Base-by-base conservation (phyloP, 2,329 filamentous ascomycete genomes). In the Colletotrichum noveboracense region DNA sequence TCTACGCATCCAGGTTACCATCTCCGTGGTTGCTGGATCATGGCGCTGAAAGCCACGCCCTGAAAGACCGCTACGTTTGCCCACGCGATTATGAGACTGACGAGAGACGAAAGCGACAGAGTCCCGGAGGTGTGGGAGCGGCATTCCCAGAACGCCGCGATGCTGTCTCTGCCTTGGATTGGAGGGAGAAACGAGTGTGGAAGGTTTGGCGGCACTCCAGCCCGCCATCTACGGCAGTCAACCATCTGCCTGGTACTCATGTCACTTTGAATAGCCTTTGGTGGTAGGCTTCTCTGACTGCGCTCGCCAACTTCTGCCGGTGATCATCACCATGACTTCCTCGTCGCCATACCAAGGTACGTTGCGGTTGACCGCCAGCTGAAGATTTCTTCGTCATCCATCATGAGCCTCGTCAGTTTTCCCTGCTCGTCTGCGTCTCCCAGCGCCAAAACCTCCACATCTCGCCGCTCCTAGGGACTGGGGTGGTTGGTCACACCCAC, bases 401-500 rank as follows among this genome's bases (percentile, higher is more conserved):
- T 67, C 61, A 30, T 61, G 71, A 76, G 71, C 65, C 74, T 75
- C 61, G 74, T 75, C 75, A 66, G 36, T 55, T 70, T 76, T 70
- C 61, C 58, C 71, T 70, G 74, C 65, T 66, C 32, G 30, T 48
- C 66, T 52, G 69, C 66, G 36, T 62, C 55, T 58, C 60, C 74
- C 66, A 60, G 60, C 71, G 71, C 60, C 74, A 75, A 65, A 52
- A 74, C 58, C 43, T 55, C 74, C 74, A 69, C 65, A 65, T 38
- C 36, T 75, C 32, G 68, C 38, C 55, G 64, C 43, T 61, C 71
- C 32, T 56, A 48, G 38, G 16, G 66, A 56, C 60, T 16, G 36
- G 71, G 70, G 70, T 58, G 70, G 74, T 61, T 75, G 71, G 71
- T 74, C 71, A 75, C 74, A 70, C 74, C 66, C 71, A 74, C 66